Percentiles rank a stretch among this genome's conserved stretches.
These are phyloP conservation scores for Coemansia sp. DNA, from an alignment of 192 early-diverging fungal species.

Conservation along the genomic window DNA sequence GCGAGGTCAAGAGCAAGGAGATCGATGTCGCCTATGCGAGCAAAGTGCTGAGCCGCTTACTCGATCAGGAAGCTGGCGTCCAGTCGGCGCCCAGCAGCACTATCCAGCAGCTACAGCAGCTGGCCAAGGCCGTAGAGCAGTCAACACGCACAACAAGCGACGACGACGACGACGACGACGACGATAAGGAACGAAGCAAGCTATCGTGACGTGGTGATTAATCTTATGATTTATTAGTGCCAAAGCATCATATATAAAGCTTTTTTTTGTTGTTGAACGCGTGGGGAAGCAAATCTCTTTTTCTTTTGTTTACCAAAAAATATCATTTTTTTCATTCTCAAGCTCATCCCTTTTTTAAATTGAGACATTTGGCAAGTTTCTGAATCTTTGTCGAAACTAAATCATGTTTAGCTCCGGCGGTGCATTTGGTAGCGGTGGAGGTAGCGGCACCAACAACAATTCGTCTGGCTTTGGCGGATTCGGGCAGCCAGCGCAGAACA, in stretches of 20 bases:
- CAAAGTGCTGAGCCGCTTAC: slow-evolving; percentile 18
- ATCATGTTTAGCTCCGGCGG: slow-evolving; percentile 43
- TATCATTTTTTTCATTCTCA: neutral
- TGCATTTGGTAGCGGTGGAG: slow-evolving; percentile 27
- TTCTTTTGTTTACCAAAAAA: neutral
- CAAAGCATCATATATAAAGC: neutral
- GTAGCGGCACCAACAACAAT: neutral
- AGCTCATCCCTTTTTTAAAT: neutral
- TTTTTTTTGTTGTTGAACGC: neutral
- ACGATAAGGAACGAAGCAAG: neutral
- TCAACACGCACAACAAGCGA: neutral
- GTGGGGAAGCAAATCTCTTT: neutral
- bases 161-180: slow-evolving; percentile 4
- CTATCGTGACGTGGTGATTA: neutral
- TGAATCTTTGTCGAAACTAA: neutral
- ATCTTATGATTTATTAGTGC: neutral
- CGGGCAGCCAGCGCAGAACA: slow-evolving; percentile 18
- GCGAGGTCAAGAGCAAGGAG: slow-evolving; percentile 21
- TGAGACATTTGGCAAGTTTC: neutral
- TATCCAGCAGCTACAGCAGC: slow-evolving; percentile 36
- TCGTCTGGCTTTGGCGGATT: slow-evolving; percentile 19
- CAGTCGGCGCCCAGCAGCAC: slow-evolving; percentile 34
- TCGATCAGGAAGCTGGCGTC: slow-evolving; percentile 29
- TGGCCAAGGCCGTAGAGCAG: slow-evolving; percentile 14
- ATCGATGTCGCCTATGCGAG: neutral